Evolutionary conservation across 805 yeast genomes (phyloP).

Genomic region (Pichia scutulata): DNA sequence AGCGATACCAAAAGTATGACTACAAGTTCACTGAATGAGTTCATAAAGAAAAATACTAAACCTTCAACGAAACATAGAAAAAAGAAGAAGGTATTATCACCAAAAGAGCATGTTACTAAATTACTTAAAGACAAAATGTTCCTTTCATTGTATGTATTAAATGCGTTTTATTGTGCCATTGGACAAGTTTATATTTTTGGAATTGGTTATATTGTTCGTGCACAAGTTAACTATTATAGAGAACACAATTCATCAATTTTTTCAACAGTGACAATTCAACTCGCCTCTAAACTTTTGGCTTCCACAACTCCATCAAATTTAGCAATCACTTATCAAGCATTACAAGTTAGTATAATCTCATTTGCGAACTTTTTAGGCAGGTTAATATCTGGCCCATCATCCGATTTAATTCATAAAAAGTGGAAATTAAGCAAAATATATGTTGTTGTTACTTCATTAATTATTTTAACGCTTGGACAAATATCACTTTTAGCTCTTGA

Average conservation of each 20-base stretch:
- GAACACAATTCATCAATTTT: constrained; percentile 1
- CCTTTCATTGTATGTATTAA: constrained; percentile 43
- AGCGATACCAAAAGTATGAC: neutral
- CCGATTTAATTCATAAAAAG: constrained; percentile 50
- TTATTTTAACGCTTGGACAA: constrained; percentile 32
- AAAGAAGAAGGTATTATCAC: constrained; percentile 11
- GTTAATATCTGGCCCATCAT: constrained; percentile 53
- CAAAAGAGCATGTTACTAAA: constrained; percentile 19
- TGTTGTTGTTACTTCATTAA: constrained; percentile 44
- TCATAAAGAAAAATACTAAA: constrained; percentile 3
- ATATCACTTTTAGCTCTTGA: constrained; percentile 30
- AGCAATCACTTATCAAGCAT: constrained; percentile 49
- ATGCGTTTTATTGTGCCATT: constrained; percentile 51
- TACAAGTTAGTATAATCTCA: constrained; percentile 64
- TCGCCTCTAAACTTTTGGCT: neutral
- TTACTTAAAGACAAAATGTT: constrained; percentile 32
- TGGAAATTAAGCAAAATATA: constrained; percentile 54
- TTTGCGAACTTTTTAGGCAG: constrained; percentile 60
- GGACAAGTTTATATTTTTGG: constrained; percentile 70
- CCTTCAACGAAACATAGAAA: constrained; percentile 6
- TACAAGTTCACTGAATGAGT: neutral
- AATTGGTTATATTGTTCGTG: constrained; percentile 63
- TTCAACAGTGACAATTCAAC: neutral
- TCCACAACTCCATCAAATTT: constrained; percentile 23
- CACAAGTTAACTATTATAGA: constrained; percentile 29